phyloP scores from a whole-genome alignment of 73 alveolate genomes.

The Stentor roeselii region DNA sequence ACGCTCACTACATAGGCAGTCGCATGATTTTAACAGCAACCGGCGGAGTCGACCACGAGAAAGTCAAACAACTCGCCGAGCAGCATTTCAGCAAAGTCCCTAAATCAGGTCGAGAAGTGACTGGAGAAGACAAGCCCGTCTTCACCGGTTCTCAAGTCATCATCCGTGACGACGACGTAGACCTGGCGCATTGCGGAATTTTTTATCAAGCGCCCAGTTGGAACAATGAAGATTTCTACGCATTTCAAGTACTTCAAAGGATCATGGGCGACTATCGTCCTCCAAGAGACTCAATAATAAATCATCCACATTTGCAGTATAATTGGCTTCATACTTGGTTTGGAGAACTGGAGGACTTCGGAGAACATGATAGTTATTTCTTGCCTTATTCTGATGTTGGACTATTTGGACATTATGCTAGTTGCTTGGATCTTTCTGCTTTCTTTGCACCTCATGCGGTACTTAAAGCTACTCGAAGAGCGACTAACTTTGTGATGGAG shows the following conservation, averaged over 20 bases:
- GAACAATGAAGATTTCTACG: conserved; percentile 1
- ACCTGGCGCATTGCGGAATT: neutral
- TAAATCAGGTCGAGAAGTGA: conserved; percentile 22
- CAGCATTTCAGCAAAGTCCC: conserved; percentile 37
- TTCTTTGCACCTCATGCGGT: too few relatives aligned
- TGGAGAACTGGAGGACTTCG: neutral
- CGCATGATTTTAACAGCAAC: conserved; percentile 65
- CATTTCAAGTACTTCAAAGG: neutral
- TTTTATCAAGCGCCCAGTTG: neutral
- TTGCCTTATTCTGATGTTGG: neutral
- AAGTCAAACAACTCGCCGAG: conserved; percentile 47
- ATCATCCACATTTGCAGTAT: conserved; percentile 2
- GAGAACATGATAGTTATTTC: neutral
- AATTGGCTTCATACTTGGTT: neutral
- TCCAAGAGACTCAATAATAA: neutral
- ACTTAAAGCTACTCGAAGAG: too few relatives aligned
- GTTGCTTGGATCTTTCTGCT: neutral
- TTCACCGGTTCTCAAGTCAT: conserved; percentile 31
- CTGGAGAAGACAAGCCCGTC: conserved; percentile 29
- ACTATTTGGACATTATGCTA: neutral
- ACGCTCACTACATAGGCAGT: conserved; percentile 45
- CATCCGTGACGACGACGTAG: conserved; percentile 56
- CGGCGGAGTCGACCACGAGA: conserved; percentile 57
- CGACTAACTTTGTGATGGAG: too few relatives aligned
- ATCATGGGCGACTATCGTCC: neutral